Evolutionary conservation across 1,284 basidiomycete species (phyloP), one percentile per base, ranked within the genome.

Genomic region (Trametes pubescens): DNA sequence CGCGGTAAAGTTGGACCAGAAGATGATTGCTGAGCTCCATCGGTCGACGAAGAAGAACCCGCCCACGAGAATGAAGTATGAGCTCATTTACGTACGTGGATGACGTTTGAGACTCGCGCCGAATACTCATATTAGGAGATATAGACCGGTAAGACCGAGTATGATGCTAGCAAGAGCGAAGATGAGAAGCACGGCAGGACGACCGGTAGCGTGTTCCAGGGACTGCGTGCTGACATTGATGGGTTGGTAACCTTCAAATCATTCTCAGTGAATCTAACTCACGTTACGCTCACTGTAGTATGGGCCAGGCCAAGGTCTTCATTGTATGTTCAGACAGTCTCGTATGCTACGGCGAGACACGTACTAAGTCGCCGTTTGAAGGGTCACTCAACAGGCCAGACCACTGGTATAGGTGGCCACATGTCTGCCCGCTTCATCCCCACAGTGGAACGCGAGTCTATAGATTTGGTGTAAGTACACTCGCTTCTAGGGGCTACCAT

Each of bases 31-130:
- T 2, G 97, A 99, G 75, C 83, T 99, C 37, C 86, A 95, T 70
- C 84, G 97, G 55, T 94, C 95, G 10, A 99, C 96, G 0, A 98
- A 98, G 85, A 99, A 99, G 82, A 90, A 93, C 47, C 92, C 95
- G 0, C 98, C 98, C 0, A 81, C 80, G 9, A 85, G 82, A 59
- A 88, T 96, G 73, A 89, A 86, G 53, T 91, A 94, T 61, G 89
- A 93, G 69, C 80, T 99, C 22, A 95, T 99, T 48, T 99, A 94
- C 80, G 92, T 93, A 59, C 62, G 88, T 79, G 3, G 21, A 49
- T 32, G n/a, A 4, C 44, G 35, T 21, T 14, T n/a, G 11, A 22
- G 9, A 40, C 51, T 49, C 32, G n/a, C 21, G 22, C 14, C 18
- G 38, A 47, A 24, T 22, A 3, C 55, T 51, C 5, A 52, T 8